A percentile compares a stretch with the other conserved stretches of the same genome.
Conservation (phyloP, 768 basidiomycete species). For the Jaapia argillacea region DNA sequence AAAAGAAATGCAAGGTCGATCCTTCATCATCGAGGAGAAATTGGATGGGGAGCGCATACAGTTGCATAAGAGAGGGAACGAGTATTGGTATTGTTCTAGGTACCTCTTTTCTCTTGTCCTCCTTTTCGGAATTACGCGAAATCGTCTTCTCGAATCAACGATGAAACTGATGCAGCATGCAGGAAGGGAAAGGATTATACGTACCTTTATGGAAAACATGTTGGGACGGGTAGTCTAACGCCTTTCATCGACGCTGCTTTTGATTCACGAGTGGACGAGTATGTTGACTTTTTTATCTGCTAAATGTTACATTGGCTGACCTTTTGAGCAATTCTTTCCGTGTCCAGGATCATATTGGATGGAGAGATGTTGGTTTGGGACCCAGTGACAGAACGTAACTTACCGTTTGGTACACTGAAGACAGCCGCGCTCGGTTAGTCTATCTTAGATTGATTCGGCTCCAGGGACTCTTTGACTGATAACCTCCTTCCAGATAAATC, state of each 20-base stretch:
- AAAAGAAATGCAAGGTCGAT: conserved; percentile 67
- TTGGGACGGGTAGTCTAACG: conserved; percentile 80
- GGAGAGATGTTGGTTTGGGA: conserved; percentile 99
- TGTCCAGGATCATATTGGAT: conserved; percentile 86
- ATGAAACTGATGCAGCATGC: neutral
- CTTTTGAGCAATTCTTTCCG: neutral
- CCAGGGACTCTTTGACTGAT: no score
- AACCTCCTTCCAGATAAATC: conserved; percentile 54
- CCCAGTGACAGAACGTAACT: conserved; percentile 74
- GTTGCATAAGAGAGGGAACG: conserved; percentile 83
- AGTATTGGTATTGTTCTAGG: conserved; percentile 92
- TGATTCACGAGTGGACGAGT: conserved; percentile 73
- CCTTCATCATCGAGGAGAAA: conserved; percentile 94
- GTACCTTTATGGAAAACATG: conserved; percentile 81
- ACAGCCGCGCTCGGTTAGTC: conserved; percentile 82
- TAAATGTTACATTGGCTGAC: conserved; percentile 3
- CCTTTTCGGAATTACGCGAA: neutral
- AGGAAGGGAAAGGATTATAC: conserved; percentile 92
- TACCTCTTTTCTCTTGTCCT: conserved; percentile 18
- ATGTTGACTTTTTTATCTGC: conserved; percentile 17
- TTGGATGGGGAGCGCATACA: conserved; percentile 97
- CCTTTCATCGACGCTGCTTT: conserved; percentile 77
- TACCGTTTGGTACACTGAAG: conserved; percentile 92
- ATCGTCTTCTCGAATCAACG: conserved; percentile 2
- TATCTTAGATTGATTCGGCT: no score